These are phyloP conservation scores for Entrophospora sp. DNA, from an alignment of 192 early-diverging fungal genomes.

Conservation along the genomic window DNA sequence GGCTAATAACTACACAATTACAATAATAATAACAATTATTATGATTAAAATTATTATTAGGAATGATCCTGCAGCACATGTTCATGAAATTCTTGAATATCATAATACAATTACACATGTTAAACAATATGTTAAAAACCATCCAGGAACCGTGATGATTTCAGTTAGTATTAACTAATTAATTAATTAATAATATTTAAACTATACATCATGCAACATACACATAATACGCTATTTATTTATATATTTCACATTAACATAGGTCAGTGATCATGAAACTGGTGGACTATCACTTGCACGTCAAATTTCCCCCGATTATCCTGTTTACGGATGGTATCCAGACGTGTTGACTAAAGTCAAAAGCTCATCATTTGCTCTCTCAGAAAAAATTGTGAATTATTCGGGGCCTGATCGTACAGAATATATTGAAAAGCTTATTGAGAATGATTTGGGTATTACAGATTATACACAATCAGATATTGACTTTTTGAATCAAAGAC, in stretches of 20 bases:
- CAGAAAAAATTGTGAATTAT: neutral
- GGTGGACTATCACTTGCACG: conserved; percentile 82
- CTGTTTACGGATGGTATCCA: conserved; percentile 70
- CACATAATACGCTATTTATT: too few relatives aligned
- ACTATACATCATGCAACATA: neutral
- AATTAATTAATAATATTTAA: neutral
- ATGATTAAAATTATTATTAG: too few relatives aligned
- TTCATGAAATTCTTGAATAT: conserved; percentile 88
- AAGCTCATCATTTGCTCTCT: neutral
- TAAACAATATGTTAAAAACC: conserved; percentile 64
- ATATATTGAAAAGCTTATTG: conserved; percentile 51
- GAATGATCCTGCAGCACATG: conserved; percentile 89
- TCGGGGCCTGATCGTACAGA: conserved; percentile 4
- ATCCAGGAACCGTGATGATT: conserved; percentile 85
- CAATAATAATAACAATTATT: neutral
- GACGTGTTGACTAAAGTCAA: neutral
- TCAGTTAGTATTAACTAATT: conserved; percentile 36
- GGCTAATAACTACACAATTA: neutral
- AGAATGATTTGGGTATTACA: conserved; percentile 58
- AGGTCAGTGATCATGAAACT: conserved; percentile 89
- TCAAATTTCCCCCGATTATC: conserved; percentile 62
- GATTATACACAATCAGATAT: conserved; percentile 62
- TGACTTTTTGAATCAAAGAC: conserved; percentile 28
- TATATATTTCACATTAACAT: neutral
- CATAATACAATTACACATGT: conserved; percentile 65